Evolutionary conservation across 495 filamentous ascomycete genomes (phyloP), one percentile per base, ranked within the genome.

Genomic region (Penicillium lagena): DNA sequence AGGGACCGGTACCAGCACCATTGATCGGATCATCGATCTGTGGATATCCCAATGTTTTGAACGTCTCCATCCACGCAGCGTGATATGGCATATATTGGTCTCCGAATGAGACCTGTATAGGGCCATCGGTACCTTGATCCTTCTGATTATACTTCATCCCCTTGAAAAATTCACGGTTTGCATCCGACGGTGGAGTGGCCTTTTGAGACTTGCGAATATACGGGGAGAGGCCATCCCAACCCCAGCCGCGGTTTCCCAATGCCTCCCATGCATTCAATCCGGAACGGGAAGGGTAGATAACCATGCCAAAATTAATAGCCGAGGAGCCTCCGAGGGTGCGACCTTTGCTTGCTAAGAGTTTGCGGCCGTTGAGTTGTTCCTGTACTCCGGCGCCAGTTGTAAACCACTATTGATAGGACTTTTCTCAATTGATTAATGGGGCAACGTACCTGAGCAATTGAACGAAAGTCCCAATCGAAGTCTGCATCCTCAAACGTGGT

Each of bases 301-400:
- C 42, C 35, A 56, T 56, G 15, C 51, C 42, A 12, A 50, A 36
- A 37, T 82, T 84, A 42, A 83, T 67, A 0, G 66, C 73, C 10
- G 72, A 78, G 8, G 71, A 73, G 9, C 80, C 80, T 7, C 80
- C 80, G 2, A 82, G 54, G 9, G 68, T 67, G 43, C 74, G 74
- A 12, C 76, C 79, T 7, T 70, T 68, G 12, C 62, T 47, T 11
- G 49, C 51, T 7, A 37, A 29, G 11, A 55, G 12, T 11, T 35
- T 31, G 7, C 59, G 52, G 22, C 47, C 53, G 40, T 63, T 54
- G 5, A 66, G 45, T 37, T 54, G 41, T 13, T 43, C 39, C 60
- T 64, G 7, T 4, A 3, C 22, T 34, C 10, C 32, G 5, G 32
- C 7, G 30, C 9, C 29, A 15, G 30, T 5, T 29, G 13, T 31